These are phyloP conservation scores for Porcisia hertigi DNA, from an alignment of 208 protist species.

Conservation along the genomic window DNA sequence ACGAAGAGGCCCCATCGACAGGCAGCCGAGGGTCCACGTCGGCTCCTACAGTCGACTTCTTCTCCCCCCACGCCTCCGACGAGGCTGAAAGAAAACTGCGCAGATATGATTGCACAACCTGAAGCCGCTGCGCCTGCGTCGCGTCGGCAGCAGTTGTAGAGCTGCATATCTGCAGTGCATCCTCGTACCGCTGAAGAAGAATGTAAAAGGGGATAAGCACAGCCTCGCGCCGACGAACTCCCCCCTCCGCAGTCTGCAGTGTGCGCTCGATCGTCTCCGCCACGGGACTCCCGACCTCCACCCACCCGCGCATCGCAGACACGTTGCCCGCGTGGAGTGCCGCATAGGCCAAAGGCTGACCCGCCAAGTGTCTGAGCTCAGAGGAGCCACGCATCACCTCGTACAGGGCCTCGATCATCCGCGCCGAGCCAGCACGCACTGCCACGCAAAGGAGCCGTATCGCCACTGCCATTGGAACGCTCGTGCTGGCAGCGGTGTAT, in stretches of 20 bases:
- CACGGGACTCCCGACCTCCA: slow-evolving; percentile 48
- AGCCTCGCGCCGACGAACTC: slow-evolving; percentile 31
- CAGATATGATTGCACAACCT: slow-evolving; percentile 60
- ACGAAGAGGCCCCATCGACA: slow-evolving; percentile 2
- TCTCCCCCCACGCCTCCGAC: slow-evolving; percentile 14
- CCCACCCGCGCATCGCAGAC: slow-evolving; percentile 50
- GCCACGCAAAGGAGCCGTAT: slow-evolving; percentile 70
- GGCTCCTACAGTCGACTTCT: neutral
- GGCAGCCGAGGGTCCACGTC: slow-evolving; percentile 18
- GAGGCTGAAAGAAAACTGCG: slow-evolving; percentile 49
- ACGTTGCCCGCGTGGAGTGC: slow-evolving; percentile 41
- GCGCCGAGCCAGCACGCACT: slow-evolving; percentile 38
- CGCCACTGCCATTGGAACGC: slow-evolving; percentile 39
- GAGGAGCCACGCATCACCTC: slow-evolving; percentile 22
- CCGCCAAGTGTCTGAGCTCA: slow-evolving; percentile 35
- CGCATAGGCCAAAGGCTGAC: slow-evolving; percentile 57
- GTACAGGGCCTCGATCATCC: slow-evolving; percentile 56
- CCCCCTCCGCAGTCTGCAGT: slow-evolving; percentile 29
- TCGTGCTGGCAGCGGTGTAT: slow-evolving; percentile 24
- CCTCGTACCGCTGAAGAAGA: slow-evolving; percentile 68
- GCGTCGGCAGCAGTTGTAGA: slow-evolving; percentile 31
- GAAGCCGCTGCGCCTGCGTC: slow-evolving; percentile 59
- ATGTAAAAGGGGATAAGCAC: slow-evolving; percentile 67
- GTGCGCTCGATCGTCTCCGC: slow-evolving; percentile 56
- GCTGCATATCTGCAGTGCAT: slow-evolving; percentile 56